These are phyloP conservation scores for Tolypocladium paradoxum DNA, from an alignment of 2,329 filamentous ascomycete species.

Conservation along the genomic window DNA sequence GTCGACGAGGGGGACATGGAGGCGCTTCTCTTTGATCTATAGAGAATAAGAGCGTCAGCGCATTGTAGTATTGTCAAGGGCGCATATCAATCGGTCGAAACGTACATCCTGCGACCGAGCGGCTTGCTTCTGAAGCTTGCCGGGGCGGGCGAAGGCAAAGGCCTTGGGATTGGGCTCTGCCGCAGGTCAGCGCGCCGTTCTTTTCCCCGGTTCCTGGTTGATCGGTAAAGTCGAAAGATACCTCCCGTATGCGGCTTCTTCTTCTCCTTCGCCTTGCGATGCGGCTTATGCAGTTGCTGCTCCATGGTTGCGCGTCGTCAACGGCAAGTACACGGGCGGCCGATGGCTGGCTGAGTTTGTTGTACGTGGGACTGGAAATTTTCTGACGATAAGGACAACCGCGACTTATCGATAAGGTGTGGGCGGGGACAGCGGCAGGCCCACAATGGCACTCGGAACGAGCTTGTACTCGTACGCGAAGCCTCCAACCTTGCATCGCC, in stretches of 20 bases:
- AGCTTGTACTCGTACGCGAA: too few species aligned
- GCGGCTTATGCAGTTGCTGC: conserved; percentile 73
- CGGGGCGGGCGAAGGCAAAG: conserved; percentile 74
- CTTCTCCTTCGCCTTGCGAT: conserved; percentile 82
- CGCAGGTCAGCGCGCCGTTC: conserved; percentile 9
- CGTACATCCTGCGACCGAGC: conserved; percentile 61
- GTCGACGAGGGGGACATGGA: conserved; percentile 95
- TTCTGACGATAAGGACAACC: not conserved
- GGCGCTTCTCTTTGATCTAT: conserved; percentile 84
- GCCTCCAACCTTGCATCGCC: too few species aligned
- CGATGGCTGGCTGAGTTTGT: not conserved
- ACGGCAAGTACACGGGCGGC: not conserved
- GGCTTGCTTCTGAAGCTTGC: conserved; percentile 65
- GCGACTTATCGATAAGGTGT: not conserved
- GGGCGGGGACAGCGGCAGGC: not conserved
- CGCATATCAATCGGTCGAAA: not conserved
- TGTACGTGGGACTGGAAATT: not conserved
- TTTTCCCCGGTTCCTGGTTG: not conserved
- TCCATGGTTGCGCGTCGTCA: conserved; percentile 44
- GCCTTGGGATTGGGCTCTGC: conserved; percentile 77
- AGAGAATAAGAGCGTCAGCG: not conserved
- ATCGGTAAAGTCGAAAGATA: conserved; percentile 15
- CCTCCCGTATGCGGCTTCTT: conserved; percentile 56
- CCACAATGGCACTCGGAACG: too few species aligned
- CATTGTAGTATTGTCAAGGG: not conserved